Evolutionary conservation across 805 yeast species (phyloP).

Genomic region (Wickerhamiella sorbophila): DNA sequence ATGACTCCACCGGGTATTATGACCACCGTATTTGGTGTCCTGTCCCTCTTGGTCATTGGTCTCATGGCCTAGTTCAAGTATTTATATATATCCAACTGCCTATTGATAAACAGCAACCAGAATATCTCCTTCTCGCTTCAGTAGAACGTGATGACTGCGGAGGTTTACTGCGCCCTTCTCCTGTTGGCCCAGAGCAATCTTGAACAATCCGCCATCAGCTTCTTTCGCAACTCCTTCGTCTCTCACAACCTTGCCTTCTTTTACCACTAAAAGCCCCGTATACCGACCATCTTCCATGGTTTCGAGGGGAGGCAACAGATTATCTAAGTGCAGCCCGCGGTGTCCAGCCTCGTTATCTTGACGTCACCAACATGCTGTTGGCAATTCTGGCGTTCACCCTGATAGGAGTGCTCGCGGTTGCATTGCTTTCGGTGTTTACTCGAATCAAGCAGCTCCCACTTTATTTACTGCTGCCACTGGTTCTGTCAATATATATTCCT

Average conservation of each 20-base stretch:
- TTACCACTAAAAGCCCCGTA: conserved; percentile 1
- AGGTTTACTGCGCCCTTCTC: conserved; percentile 8
- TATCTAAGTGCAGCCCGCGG: too few species aligned
- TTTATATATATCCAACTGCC: neutral
- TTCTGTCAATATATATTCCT: conserved; percentile 48
- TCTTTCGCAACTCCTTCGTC: conserved; percentile 10
- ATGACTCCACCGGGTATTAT: conserved; percentile 1
- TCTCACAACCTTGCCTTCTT: conserved; percentile 4
- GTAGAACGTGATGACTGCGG: conserved; percentile 5
- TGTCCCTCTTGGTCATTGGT: neutral
- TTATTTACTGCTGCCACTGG: conserved; percentile 13
- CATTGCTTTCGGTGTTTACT: conserved; percentile 15
- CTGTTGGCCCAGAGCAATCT: conserved; percentile 1
- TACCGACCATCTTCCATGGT: neutral
- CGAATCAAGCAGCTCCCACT: conserved; percentile 11
- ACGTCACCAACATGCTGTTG: conserved; percentile 11
- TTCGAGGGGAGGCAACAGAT: too few species aligned
- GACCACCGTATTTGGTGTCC: conserved; percentile 2
- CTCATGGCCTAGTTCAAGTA: conserved; percentile 1
- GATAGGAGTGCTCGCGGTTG: conserved; percentile 12
- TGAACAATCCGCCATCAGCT: conserved; percentile 9
- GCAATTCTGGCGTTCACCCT: conserved; percentile 13
- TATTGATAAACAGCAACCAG: conserved; percentile 4
- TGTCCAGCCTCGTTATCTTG: too few species aligned
- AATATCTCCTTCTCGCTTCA: conserved; percentile 2